Evolutionary conservation across 495 filamentous ascomycete genomes (phyloP).

Genomic region (Penicillium fimorum): DNA sequence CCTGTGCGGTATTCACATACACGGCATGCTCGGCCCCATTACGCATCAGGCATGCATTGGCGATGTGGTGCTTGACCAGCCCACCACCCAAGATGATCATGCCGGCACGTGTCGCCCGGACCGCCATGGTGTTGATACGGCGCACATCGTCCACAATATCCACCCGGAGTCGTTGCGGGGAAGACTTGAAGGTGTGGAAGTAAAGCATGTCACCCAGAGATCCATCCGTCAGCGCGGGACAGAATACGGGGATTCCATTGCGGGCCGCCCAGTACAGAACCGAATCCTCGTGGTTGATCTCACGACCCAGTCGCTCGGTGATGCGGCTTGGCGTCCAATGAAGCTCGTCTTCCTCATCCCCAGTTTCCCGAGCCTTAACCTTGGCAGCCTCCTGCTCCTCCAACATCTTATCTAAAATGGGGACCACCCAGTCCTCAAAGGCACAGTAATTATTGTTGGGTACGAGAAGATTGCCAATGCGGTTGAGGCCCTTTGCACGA

Average conservation of each 20-base stretch:
- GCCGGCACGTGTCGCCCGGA: slow-evolving; percentile 76
- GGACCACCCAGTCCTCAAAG: slow-evolving; percentile 96
- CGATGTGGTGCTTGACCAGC: slow-evolving; percentile 94
- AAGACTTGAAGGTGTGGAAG: slow-evolving; percentile 88
- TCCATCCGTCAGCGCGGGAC: slow-evolving; percentile 91
- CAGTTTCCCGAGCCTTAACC: slow-evolving; percentile 39
- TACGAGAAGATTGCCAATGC: slow-evolving; percentile 95
- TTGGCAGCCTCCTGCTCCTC: slow-evolving; percentile 82
- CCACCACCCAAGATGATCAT: slow-evolving; percentile 96
- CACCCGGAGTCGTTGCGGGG: slow-evolving; percentile 71
- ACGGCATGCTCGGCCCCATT: slow-evolving; percentile 96
- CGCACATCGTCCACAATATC: slow-evolving; percentile 91
- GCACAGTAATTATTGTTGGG: slow-evolving; percentile 95
- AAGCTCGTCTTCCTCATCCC: slow-evolving; percentile 63
- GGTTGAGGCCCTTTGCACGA: slow-evolving; percentile 80
- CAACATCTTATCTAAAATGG: slow-evolving; percentile 86
- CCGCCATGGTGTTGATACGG: slow-evolving; percentile 82
- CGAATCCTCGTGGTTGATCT: slow-evolving; percentile 85
- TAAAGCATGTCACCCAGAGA: slow-evolving; percentile 96
- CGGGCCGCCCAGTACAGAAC: slow-evolving; percentile 94
- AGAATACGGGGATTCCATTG: slow-evolving; percentile 95
- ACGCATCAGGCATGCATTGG: slow-evolving; percentile 93
- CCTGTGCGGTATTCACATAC: slow-evolving; percentile 93
- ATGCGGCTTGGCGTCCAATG: slow-evolving; percentile 90
- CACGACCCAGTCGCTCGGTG: slow-evolving; percentile 79